A percentile compares a stretch with the other conserved stretches of the same genome.
Evolutionary conservation across 495 filamentous ascomycete species (phyloP).

Genomic region (Xylaria castorea): DNA sequence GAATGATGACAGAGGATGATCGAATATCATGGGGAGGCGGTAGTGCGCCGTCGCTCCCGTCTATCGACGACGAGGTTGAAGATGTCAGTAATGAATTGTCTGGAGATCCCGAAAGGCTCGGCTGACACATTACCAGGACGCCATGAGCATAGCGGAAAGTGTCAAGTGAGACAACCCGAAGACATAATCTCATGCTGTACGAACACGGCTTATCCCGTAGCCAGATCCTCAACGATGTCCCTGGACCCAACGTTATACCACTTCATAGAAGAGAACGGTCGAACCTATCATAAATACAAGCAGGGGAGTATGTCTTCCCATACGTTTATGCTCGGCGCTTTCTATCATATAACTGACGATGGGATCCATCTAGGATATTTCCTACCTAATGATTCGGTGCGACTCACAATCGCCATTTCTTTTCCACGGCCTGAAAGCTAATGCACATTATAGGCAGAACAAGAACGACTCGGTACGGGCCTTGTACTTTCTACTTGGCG

Average conservation of each 20-base stretch:
- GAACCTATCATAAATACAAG: conserved; percentile 48
- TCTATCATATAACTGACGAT: not conserved
- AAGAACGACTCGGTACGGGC: conserved; percentile 52
- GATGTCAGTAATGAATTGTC: conserved; percentile 6
- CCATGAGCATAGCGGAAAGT: conserved; percentile 22
- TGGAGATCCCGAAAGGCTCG: not conserved
- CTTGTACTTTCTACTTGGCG: not conserved
- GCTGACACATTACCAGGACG: conserved; percentile 19
- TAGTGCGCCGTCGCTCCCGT: conserved; percentile 40
- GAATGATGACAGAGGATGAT: not conserved
- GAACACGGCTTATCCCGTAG: conserved; percentile 6
- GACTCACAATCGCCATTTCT: conserved; percentile 2
- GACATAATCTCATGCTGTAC: conserved; percentile 10
- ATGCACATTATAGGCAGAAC: conserved; percentile 43
- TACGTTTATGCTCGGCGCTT: not conserved
- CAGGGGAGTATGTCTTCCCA: conserved; percentile 35
- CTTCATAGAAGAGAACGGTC: conserved; percentile 46
- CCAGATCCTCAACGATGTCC: conserved; percentile 43
- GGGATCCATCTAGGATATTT: conserved; percentile 40
- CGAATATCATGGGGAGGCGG: conserved; percentile 38
- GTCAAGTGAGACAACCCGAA: conserved; percentile 15
- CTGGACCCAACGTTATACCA: conserved; percentile 43
- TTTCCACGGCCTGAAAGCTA: not conserved
- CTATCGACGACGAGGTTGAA: conserved; percentile 34
- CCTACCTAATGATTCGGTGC: conserved; percentile 48